A percentile compares a stretch with the other conserved stretches of the same genome.
Evolutionary conservation across 2,329 filamentous ascomycete genomes (phyloP).

Genomic region (Ophiostoma sp.): DNA sequence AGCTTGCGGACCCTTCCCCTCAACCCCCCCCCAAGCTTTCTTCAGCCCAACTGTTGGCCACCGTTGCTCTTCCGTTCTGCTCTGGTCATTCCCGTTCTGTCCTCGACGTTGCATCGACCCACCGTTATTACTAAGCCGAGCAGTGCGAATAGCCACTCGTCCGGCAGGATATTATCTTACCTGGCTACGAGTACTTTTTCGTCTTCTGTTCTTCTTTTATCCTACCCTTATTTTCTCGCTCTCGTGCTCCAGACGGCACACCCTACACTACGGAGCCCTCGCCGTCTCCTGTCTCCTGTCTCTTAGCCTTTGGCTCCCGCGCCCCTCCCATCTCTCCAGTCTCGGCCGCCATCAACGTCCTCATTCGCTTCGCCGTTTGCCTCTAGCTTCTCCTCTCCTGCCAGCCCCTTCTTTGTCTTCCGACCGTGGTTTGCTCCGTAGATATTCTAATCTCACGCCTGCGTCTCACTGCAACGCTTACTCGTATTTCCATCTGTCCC

Average conservation of each 20-base stretch:
- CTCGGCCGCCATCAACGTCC: neutral
- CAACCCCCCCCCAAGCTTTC: neutral
- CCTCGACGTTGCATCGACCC: neutral
- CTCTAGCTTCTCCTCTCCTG: neutral
- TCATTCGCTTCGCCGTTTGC: neutral
- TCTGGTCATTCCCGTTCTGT: neutral
- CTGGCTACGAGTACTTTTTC: constrained; percentile 6
- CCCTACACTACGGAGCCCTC: too few species aligned
- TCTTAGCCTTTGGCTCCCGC: neutral
- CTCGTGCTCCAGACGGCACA: neutral
- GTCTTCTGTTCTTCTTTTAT: constrained; percentile 12
- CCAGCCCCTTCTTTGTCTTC: neutral
- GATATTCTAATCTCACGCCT: neutral
- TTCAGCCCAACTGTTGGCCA: constrained; percentile 5
- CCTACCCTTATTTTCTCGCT: neutral
- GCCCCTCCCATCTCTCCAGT: neutral
- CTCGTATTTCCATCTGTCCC: neutral
- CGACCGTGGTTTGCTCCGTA: neutral
- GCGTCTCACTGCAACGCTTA: constrained; percentile 1
- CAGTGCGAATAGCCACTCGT: neutral
- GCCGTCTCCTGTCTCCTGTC: neutral
- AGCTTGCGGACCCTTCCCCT: constrained; percentile 18
- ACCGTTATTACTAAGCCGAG: neutral
- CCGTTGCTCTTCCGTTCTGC: neutral
- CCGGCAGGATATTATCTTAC: neutral